phyloP scores from a whole-genome alignment of 495 filamentous ascomycete genomes.

The Aspergillus sclerotiicarbonarius region DNA sequence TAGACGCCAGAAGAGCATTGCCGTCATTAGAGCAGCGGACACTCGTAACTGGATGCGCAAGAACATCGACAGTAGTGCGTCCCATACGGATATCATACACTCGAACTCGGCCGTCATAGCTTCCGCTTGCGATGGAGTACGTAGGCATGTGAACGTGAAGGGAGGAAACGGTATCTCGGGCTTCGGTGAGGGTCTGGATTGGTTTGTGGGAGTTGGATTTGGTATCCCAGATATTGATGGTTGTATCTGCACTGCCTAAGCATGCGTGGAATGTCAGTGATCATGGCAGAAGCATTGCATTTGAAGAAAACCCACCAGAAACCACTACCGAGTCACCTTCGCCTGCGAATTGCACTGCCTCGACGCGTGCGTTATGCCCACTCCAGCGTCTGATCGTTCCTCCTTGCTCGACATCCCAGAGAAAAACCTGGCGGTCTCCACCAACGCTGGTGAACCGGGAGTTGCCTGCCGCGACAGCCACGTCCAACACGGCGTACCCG shows the following conservation, averaged over 20 bases:
- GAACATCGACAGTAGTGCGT: constrained; percentile 66
- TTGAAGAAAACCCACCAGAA: constrained; percentile 43
- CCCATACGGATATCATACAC: constrained; percentile 89
- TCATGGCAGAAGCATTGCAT: neutral
- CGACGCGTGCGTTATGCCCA: constrained; percentile 71
- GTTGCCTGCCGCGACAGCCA: constrained; percentile 75
- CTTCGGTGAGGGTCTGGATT: constrained; percentile 75
- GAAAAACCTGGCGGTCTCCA: constrained; percentile 84
- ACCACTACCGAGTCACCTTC: constrained; percentile 66
- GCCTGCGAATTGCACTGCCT: constrained; percentile 74
- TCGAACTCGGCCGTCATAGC: constrained; percentile 83
- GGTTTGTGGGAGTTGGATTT: constrained; percentile 62
- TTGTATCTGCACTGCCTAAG: constrained; percentile 73
- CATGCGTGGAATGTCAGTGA: neutral
- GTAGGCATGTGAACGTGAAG: constrained; percentile 49
- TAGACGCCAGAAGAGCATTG: constrained; percentile 69
- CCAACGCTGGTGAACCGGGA: constrained; percentile 75
- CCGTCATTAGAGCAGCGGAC: constrained; percentile 67
- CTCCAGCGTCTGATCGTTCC: constrained; percentile 71
- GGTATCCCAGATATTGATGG: constrained; percentile 82
- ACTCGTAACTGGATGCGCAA: constrained; percentile 59
- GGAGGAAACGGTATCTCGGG: constrained; percentile 69
- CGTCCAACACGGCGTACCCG: constrained; percentile 82
- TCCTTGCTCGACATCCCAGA: constrained; percentile 88
- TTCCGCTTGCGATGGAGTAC: constrained; percentile 56